These are phyloP conservation scores for Apiospora sp. DNA, from an alignment of 2,329 filamentous ascomycete genomes.

Conservation along the genomic window DNA sequence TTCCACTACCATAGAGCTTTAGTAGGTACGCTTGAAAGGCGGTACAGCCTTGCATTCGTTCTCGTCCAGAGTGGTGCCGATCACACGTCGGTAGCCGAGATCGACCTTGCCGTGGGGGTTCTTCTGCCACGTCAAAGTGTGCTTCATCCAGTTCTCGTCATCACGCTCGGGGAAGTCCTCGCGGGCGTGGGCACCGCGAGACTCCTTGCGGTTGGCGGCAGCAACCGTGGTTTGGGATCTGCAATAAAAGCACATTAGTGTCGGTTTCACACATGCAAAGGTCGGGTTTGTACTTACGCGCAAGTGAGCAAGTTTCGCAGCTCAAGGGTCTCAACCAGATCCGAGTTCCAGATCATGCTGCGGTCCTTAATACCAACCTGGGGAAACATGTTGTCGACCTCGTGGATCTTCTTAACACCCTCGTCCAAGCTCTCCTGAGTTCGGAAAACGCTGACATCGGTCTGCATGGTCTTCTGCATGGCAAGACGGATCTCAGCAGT, in stretches of 20 bases:
- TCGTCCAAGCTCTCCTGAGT: constrained; percentile 93
- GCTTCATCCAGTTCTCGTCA: constrained; percentile 99
- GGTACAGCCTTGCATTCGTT: constrained; percentile 95
- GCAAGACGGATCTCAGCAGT: constrained; percentile 87
- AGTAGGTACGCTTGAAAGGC: constrained; percentile 95
- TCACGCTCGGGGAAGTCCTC: constrained; percentile 97
- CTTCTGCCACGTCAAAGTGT: constrained; percentile 97
- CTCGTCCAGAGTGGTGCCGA: constrained; percentile 86
- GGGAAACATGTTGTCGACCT: constrained; percentile 81
- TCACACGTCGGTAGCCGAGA: constrained; percentile 85
- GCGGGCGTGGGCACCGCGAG: constrained; percentile 93
- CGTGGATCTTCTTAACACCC: constrained; percentile 86
- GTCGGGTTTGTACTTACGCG: constrained; percentile 70
- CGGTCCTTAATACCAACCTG: constrained; percentile 96
- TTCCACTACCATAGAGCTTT: constrained; percentile 41
- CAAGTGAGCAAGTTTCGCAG: constrained; percentile 95
- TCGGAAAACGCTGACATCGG: constrained; percentile 95
- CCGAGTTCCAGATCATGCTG: constrained; percentile 99
- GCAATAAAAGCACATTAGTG: constrained; percentile 28
- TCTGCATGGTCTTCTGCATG: constrained; percentile 99
- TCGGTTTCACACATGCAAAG: constrained; percentile 17
- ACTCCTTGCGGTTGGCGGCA: constrained; percentile 95
- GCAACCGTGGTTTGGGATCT: constrained; percentile 90
- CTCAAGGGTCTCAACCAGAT: constrained; percentile 95
- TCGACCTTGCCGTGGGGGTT: constrained; percentile 87